These are phyloP conservation scores for Globisporangium heterothallicum DNA, from an alignment of 352 stramenopile genomes.

Conservation along the genomic window DNA sequence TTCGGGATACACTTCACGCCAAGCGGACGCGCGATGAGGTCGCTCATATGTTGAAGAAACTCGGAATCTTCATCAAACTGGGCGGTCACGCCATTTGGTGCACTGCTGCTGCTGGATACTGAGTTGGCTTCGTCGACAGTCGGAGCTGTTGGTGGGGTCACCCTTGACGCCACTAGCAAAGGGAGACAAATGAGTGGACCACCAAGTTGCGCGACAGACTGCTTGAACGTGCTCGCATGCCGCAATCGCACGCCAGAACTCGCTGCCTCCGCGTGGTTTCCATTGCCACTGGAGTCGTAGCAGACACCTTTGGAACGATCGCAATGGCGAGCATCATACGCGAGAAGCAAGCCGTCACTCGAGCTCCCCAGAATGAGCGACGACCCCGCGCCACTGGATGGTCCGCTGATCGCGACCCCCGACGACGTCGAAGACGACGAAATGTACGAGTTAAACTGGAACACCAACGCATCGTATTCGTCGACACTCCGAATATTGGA, in stretches of 20 bases:
- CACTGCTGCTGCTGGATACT: not conserved
- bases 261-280: constrained; percentile 52
- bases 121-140: not conserved
- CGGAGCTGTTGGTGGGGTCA: not conserved
- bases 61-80: constrained; percentile 77
- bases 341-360: constrained; percentile 52
- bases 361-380: constrained; percentile 22
- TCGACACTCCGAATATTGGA: constrained; percentile 62
- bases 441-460: constrained; percentile 78
- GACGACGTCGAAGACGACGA: constrained; percentile 60
- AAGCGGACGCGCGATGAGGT: constrained; percentile 68
- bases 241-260: constrained; percentile 55
- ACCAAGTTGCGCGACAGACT: constrained; percentile 58
- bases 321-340: constrained; percentile 62
- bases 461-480: constrained; percentile 68
- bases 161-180: constrained; percentile 39
- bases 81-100: constrained; percentile 16
- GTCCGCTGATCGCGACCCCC: constrained; percentile 18
- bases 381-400: constrained; percentile 11
- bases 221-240: constrained; percentile 65
- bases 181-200: constrained; percentile 59
- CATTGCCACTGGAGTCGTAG: constrained; percentile 67
- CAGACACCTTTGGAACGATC: constrained; percentile 54
- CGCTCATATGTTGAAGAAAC: constrained; percentile 69
- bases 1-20: constrained; percentile 64